Evolutionary conservation across 2,329 filamentous ascomycete species (phyloP), one percentile per base, ranked within the genome.

Genomic region (Macrophomina tecta): DNA sequence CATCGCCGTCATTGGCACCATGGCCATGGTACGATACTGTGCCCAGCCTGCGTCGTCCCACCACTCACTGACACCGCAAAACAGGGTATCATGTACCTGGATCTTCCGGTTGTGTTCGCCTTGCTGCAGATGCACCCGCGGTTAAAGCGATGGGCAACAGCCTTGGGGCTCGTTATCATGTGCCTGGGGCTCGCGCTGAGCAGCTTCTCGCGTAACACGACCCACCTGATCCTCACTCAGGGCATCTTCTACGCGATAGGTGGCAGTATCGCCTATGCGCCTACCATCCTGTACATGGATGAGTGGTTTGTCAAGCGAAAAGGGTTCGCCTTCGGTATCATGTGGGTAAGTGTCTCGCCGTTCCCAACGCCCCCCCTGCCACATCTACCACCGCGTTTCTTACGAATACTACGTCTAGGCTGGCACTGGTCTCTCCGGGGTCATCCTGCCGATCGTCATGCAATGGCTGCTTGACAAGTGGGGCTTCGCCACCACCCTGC

Each of bases 1-100:
- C 34, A 87, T 91, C 60, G 83, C 89, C 36, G 81, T 87, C 14
- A 87, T 92, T 64, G 90, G 90, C 0, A 91, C 89, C 1, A 87
- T 85, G 65, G 82, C 87, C 4, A 85, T 85, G 86, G 85, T 82
- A 74, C 68, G 70, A 23, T 23, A 3, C 23, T 18, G 68, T 87
- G 78, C 89, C 88, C 71, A 56, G 1, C 3, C 89, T 42, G 14
- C 28, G 0, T 4, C 11, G 14, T 32, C 23, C 23, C 1, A 5
- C 28, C 4, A 5, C 28, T 36, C 6, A 18, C 48, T 64, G 34
- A 64, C 16, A 18, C 12, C 5, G 7, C 7, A 7, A 30, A 0
- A 7, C 38, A 64, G 68, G 83, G 82, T 2, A 73, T 83, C 23
- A 78, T 83, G 69, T 84, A 83, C 71, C 73, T 84, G 32, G 74